Evolutionary conservation across 345 rosid genomes (phyloP).

Genomic region (Euphorbia lathyris): DNA sequence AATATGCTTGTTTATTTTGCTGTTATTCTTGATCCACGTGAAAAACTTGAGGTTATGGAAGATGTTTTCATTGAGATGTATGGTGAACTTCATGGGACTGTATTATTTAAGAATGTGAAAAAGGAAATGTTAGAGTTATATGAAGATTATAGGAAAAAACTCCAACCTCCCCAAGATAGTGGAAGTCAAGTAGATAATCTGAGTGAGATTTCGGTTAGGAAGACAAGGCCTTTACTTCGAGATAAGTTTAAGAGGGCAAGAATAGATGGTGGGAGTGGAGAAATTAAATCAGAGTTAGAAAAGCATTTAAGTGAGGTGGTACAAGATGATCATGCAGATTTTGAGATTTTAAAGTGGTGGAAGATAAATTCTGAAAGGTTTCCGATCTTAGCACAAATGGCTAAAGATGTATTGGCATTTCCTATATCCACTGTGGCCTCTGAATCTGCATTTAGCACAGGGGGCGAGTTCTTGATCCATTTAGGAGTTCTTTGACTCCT

Average conservation of each 20-base stretch:
- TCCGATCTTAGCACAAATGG: background rate
- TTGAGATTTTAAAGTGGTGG: conserved; percentile 6
- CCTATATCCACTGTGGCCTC: too few relatives aligned
- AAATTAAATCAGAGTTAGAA: background rate
- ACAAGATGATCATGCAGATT: background rate
- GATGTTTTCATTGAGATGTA: background rate
- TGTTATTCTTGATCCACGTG: background rate
- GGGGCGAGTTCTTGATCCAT: too few relatives aligned
- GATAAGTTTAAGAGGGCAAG: background rate
- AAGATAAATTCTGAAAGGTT: background rate
- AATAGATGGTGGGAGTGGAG: background rate
- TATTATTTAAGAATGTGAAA: background rate
- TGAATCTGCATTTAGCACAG: too few relatives aligned
- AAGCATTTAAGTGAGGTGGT: background rate
- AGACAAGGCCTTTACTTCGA: background rate
- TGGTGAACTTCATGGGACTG: background rate
- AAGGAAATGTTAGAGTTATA: background rate
- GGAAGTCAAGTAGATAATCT: background rate
- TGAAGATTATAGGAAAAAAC: too few relatives aligned
- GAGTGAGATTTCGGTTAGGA: too few relatives aligned
- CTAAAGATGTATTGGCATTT: too few relatives aligned
- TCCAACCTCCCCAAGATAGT: background rate
- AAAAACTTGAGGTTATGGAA: conserved; percentile 8
- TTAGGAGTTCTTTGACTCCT: too few relatives aligned
- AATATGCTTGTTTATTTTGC: conserved; percentile 5